Percentiles rank a stretch among this genome's conserved stretches.
These are phyloP conservation scores for Clitopilus passeckerianus DNA, from an alignment of 768 basidiomycete genomes.

Conservation along the genomic window DNA sequence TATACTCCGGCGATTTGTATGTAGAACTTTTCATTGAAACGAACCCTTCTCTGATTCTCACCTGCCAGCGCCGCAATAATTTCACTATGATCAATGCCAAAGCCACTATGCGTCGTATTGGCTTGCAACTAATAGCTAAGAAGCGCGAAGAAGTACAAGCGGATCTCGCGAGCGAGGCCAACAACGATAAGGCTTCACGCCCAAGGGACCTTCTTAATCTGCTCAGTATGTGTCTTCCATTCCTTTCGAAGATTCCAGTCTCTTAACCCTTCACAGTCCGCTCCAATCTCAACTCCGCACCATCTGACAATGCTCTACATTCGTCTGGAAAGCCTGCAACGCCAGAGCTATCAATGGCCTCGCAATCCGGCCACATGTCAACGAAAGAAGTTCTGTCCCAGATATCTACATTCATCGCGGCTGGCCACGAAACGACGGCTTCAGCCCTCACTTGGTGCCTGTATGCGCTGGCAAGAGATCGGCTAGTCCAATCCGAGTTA, in stretches of 20 bases:
- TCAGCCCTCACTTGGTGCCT: slow-evolving; percentile 60
- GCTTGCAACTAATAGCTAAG: slow-evolving; percentile 46
- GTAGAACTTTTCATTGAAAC: slow-evolving; percentile 15
- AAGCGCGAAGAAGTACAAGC: slow-evolving; percentile 28
- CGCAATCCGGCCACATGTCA: slow-evolving; percentile 27
- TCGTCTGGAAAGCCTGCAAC: slow-evolving; percentile 5
- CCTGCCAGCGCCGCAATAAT: slow-evolving; percentile 38
- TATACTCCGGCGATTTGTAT: slow-evolving; percentile 45
- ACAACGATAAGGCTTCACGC: slow-evolving; percentile 17
- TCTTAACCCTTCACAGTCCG: slow-evolving; percentile 42
- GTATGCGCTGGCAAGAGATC: slow-evolving; percentile 43
- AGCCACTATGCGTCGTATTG: slow-evolving; percentile 47
- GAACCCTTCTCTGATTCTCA: neutral
- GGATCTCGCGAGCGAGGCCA: slow-evolving; percentile 10
- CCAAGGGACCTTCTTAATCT: slow-evolving; percentile 51
- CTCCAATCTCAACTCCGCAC: slow-evolving; percentile 41
- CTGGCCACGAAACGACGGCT: slow-evolving; percentile 62
- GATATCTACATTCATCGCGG: slow-evolving; percentile 59
- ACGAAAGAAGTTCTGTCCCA: slow-evolving; percentile 56
- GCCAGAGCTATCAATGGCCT: neutral
- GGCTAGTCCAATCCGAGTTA: slow-evolving; percentile 39
- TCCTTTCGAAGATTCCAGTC: neutral
- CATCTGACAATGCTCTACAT: no score
- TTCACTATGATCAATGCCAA: slow-evolving; percentile 36
- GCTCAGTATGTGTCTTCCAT: slow-evolving; percentile 31